Evolutionary conservation across 2,329 filamentous ascomycete genomes (phyloP).

Genomic region (Colletotrichum incanum): DNA sequence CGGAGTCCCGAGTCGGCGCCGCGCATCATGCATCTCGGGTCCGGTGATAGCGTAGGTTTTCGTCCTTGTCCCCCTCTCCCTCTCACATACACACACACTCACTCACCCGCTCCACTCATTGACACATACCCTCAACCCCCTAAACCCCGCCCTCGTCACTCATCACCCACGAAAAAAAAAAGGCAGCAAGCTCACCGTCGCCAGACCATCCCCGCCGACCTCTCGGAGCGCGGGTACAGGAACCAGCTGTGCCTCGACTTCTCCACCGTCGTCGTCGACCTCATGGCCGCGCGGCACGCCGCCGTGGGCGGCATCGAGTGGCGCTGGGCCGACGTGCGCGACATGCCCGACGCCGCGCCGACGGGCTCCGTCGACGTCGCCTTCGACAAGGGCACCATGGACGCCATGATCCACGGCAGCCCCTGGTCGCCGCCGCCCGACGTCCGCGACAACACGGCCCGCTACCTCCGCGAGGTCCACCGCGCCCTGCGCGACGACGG

Average conservation of each 20-base stretch:
- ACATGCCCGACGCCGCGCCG: constrained; percentile 58
- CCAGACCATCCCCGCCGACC: constrained; percentile 67
- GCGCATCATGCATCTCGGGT: constrained; percentile 69
- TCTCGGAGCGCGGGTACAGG: constrained; percentile 63
- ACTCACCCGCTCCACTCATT: too few relatives aligned
- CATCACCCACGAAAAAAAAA: not conserved
- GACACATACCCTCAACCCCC: not conserved
- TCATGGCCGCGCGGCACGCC: constrained; percentile 64
- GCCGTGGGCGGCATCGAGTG: constrained; percentile 62
- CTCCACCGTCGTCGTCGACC: constrained; percentile 65
- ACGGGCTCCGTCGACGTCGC: constrained; percentile 66
- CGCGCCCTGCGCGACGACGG: constrained; percentile 65
- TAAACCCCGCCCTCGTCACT: not conserved
- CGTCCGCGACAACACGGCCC: constrained; percentile 62
- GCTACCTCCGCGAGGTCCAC: constrained; percentile 66
- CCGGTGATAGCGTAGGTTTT: constrained; percentile 69
- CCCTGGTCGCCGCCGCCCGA: constrained; percentile 67
- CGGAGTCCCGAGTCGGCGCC: constrained; percentile 50
- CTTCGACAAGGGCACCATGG: constrained; percentile 71
- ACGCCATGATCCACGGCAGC: constrained; percentile 70
- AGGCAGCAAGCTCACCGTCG: not conserved
- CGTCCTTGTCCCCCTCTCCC: constrained; percentile 18
- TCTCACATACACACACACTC: not conserved
- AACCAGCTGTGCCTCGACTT: constrained; percentile 72
- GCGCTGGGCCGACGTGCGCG: constrained; percentile 65